These are phyloP conservation scores for Lanzia echinophila DNA, from an alignment of 2,329 filamentous ascomycete species.

Conservation along the genomic window DNA sequence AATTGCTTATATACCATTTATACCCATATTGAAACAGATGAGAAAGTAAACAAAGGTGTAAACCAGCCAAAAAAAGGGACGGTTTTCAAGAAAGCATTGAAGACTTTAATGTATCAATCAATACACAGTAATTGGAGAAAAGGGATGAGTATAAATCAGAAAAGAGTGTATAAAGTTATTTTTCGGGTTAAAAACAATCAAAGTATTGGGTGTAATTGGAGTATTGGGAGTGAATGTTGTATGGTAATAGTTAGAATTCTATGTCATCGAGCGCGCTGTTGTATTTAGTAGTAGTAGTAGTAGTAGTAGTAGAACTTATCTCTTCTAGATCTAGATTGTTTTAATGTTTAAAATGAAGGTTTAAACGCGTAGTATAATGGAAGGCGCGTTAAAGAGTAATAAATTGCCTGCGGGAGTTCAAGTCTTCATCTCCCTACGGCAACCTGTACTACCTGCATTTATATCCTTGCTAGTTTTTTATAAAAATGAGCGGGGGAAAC, in stretches of 20 bases:
- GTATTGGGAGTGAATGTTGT: neutral
- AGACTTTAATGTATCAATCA: neutral
- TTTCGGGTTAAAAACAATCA: no score
- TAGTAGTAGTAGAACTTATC: no score
- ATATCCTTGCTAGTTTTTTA: no score
- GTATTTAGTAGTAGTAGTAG: no score
- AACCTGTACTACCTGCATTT: constrained; percentile 10
- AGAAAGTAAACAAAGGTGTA: constrained; percentile 15
- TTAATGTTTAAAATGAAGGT: neutral
- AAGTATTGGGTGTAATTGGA: neutral
- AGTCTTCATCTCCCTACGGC: constrained; percentile 1
- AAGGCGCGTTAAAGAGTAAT: constrained; percentile 10
- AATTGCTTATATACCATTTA: constrained; percentile 11
- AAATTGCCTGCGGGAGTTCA: no score
- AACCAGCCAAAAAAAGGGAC: constrained; percentile 17
- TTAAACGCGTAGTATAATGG: constrained; percentile 5
- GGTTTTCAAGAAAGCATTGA: constrained; percentile 7
- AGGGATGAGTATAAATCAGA: neutral
- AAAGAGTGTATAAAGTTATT: neutral
- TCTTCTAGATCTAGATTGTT: no score
- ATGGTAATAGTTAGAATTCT: no score
- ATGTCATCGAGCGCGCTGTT: no score
- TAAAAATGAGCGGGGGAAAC: no score
- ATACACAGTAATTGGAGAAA: neutral
- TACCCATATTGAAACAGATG: constrained; percentile 20